Conservation (phyloP, 2,329 filamentous ascomycete genomes). For the Canariomyces notabilis region DNA sequence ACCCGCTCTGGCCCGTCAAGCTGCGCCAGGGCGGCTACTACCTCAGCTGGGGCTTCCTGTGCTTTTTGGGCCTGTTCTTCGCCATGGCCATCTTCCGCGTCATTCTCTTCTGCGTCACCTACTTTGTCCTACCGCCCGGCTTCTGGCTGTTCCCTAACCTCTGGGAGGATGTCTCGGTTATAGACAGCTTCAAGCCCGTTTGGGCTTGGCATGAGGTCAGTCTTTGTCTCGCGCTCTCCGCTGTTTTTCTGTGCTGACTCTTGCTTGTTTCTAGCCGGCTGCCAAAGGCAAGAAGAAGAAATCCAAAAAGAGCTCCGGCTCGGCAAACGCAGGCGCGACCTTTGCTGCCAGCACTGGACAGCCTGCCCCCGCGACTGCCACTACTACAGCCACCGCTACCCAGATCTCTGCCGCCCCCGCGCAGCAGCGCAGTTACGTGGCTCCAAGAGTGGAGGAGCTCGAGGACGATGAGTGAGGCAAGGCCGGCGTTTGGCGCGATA, state of each 20-base stretch:
- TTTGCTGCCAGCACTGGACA: conserved; percentile 52
- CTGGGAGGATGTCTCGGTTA: conserved; percentile 97
- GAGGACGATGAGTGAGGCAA: conserved; percentile 29
- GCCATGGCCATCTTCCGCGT: conserved; percentile 95
- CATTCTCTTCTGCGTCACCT: conserved; percentile 89
- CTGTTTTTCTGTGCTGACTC: neutral
- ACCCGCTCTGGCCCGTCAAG: conserved; percentile 91
- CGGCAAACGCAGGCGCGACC: conserved; percentile 36
- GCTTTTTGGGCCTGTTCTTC: conserved; percentile 89
- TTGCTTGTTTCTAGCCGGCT: neutral
- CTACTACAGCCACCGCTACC: conserved; percentile 53
- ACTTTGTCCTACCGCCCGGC: conserved; percentile 77
- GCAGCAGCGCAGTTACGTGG: conserved; percentile 42
- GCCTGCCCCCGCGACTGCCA: conserved; percentile 47
- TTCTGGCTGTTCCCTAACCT: conserved; percentile 98
- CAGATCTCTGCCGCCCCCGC: conserved; percentile 45
- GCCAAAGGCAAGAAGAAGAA: conserved; percentile 54
- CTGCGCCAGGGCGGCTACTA: conserved; percentile 95
- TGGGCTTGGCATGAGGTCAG: conserved; percentile 98
- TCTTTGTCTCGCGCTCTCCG: conserved; percentile 18
- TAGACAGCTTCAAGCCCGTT: conserved; percentile 91
- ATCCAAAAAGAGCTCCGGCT: conserved; percentile 34
- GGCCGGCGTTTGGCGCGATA: conserved; percentile 1
- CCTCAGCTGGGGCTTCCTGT: conserved; percentile 87
- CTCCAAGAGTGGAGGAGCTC: conserved; percentile 36